Percentiles rank a stretch among this genome's conserved stretches.
These are phyloP conservation scores for Pythium angustatum DNA, from an alignment of 352 stramenopile genomes.

Conservation along the genomic window DNA sequence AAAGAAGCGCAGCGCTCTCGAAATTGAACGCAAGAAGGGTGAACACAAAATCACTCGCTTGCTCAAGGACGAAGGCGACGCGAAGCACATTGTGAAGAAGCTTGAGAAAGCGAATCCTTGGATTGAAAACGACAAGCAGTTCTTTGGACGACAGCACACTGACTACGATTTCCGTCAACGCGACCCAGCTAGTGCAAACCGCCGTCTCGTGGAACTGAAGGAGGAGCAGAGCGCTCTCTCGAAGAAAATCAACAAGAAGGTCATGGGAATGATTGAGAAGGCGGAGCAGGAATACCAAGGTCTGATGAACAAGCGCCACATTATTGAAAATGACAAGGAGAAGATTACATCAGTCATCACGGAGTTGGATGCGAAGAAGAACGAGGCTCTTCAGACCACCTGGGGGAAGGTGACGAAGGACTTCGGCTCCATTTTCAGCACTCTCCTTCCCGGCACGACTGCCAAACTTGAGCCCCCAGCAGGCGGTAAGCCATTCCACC, in stretches of 20 bases:
- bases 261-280: conserved; percentile 99
- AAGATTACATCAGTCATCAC: conserved; percentile 99
- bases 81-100: conserved; percentile 87
- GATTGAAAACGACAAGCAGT: conserved; percentile 97
- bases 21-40: conserved; percentile 96
- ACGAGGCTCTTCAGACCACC: conserved; percentile 94
- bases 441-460: conserved; percentile 95
- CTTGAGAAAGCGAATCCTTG: conserved; percentile 95
- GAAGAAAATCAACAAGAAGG: conserved; percentile 99
- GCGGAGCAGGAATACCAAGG: conserved; percentile 98
- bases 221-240: conserved; percentile 92
- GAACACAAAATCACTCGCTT: conserved; percentile 92
- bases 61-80: conserved; percentile 92
- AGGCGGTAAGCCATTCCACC: conserved; percentile 52
- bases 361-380: conserved; percentile 99
- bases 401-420: conserved; percentile 99
- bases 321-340: conserved; percentile 99
- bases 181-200: conserved; percentile 85
- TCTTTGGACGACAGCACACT: conserved; percentile 95
- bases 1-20: conserved; percentile 85
- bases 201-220: conserved; percentile 91
- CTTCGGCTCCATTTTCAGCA: conserved; percentile 99
- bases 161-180: conserved; percentile 97
- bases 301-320: conserved; percentile 96
- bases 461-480: conserved; percentile 98